These are phyloP conservation scores for Drechslerella dactyloides DNA, from an alignment of 2,329 filamentous ascomycete genomes.

Conservation along the genomic window DNA sequence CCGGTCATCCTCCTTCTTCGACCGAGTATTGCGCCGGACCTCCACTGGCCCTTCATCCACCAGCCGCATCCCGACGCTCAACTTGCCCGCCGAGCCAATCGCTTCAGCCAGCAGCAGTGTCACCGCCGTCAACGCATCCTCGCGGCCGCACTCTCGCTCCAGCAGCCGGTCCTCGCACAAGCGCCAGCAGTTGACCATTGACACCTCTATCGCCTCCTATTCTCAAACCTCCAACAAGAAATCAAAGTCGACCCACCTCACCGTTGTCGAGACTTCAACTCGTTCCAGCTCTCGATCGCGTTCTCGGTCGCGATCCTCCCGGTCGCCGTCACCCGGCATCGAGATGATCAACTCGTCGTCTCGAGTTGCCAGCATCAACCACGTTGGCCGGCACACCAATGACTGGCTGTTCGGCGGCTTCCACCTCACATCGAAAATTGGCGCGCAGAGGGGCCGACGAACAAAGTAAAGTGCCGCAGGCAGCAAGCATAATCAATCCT, in stretches of 20 bases:
- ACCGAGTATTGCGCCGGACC: conserved; percentile 40
- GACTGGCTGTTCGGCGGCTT: conserved; percentile 51
- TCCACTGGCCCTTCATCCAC: conserved; percentile 16
- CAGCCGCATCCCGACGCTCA: conserved; percentile 32
- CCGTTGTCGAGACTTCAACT: conserved; percentile 21
- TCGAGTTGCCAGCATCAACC: conserved; percentile 46
- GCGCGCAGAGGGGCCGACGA: conserved; percentile 30
- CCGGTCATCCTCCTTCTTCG: conserved; percentile 42
- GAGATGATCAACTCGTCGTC: conserved; percentile 31
- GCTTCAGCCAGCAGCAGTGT: conserved; percentile 13
- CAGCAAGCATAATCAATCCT: conserved; percentile 5
- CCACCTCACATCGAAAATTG: conserved; percentile 46
- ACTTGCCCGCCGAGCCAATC: conserved; percentile 21
- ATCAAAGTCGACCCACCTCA: conserved; percentile 33
- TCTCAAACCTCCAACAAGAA: conserved; percentile 23
- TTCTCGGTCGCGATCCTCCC: conserved; percentile 8
- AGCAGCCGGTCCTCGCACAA: conserved; percentile 45
- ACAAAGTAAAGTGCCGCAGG: conserved; percentile 14
- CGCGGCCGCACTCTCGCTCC: conserved; percentile 28
- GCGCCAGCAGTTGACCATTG: conserved; percentile 32
- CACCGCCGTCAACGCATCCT: conserved; percentile 40
- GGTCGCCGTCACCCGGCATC: conserved; percentile 25
- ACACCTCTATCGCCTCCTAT: conserved; percentile 28
- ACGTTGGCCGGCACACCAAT: conserved; percentile 46
- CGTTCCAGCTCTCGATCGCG: conserved; percentile 28